Percentiles rank a stretch among this genome's conserved stretches.
These are phyloP conservation scores for Curvularia sp. DNA, from an alignment of 2,329 filamentous ascomycete species.

Conservation along the genomic window DNA sequence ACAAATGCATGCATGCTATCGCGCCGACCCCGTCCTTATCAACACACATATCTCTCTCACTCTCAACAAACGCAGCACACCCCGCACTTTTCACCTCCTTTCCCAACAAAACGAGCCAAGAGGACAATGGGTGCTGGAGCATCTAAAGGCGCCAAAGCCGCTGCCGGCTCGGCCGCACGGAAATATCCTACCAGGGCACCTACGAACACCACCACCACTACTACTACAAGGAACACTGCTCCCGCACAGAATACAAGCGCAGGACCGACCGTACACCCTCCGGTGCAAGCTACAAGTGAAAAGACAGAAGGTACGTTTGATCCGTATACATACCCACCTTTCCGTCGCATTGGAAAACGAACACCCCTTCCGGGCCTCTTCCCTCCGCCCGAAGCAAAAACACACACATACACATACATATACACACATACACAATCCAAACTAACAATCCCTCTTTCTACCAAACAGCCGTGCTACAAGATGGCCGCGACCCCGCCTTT, in stretches of 20 bases:
- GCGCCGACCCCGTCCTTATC: conserved; percentile 11
- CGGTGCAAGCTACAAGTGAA: conserved; percentile 48
- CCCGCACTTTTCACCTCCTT: neutral
- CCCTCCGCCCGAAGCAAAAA: neutral
- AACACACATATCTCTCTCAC: neutral
- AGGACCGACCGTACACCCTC: conserved; percentile 54
- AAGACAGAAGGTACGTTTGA: conserved; percentile 49
- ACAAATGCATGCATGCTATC: conserved; percentile 26
- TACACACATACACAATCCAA: neutral
- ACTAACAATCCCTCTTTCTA: neutral
- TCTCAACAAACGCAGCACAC: neutral
- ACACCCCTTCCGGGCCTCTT: no score
- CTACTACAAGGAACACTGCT: conserved; percentile 40
- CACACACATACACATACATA: neutral
- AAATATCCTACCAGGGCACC: conserved; percentile 63
- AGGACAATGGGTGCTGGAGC: conserved; percentile 63
- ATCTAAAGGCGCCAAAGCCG: conserved; percentile 63
- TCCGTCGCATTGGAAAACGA: no score
- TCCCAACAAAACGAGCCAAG: conserved; percentile 1
- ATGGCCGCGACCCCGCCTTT: conserved; percentile 69
- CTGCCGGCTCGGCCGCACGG: conserved; percentile 59
- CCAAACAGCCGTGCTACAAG: conserved; percentile 63
- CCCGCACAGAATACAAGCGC: conserved; percentile 37
- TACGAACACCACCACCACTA: conserved; percentile 43
- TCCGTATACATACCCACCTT: neutral